Evolutionary conservation across 371 early-diverging fungal genomes (phyloP).

Genomic region (Apophysomyces variabilis): DNA sequence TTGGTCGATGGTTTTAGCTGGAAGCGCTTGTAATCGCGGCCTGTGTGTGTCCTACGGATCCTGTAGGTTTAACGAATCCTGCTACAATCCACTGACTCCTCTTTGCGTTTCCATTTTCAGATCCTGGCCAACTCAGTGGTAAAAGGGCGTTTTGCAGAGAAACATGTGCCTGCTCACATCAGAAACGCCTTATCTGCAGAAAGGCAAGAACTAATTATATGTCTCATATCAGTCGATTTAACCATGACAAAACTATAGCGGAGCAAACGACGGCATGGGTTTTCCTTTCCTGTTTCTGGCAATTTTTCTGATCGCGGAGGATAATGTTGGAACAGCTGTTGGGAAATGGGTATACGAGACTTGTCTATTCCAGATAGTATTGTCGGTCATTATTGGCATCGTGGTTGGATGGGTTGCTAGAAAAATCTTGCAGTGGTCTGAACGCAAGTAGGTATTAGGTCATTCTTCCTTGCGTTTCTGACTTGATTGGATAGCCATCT

Average conservation of each 20-base stretch:
- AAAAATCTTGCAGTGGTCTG: slow-evolving; percentile 76
- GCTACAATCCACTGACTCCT: background rate
- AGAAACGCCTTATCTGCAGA: slow-evolving; percentile 91
- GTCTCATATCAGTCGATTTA: background rate
- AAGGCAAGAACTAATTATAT: slow-evolving; percentile 38
- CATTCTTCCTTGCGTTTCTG: slow-evolving; percentile 4
- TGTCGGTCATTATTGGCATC: slow-evolving; percentile 80
- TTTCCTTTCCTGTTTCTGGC: slow-evolving; percentile 89
- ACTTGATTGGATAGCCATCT: slow-evolving; percentile 50
- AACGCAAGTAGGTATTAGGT: slow-evolving; percentile 53
- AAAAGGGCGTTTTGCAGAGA: slow-evolving; percentile 96
- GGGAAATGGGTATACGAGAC: slow-evolving; percentile 81
- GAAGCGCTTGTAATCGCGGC: slow-evolving; percentile 84
- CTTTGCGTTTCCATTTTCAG: slow-evolving; percentile 24
- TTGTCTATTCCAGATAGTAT: slow-evolving; percentile 77
- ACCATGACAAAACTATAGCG: slow-evolving; percentile 43
- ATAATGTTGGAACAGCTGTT: slow-evolving; percentile 65
- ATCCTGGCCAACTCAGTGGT: slow-evolving; percentile 94
- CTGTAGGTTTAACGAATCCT: slow-evolving; percentile 53
- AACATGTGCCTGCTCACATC: slow-evolving; percentile 87
- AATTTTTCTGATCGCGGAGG: slow-evolving; percentile 68
- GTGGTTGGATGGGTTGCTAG: slow-evolving; percentile 79
- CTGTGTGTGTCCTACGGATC: slow-evolving; percentile 96
- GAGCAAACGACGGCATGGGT: slow-evolving; percentile 87
- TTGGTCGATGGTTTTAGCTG: slow-evolving; percentile 38